Evolutionary conservation across 495 filamentous ascomycete species (phyloP), one percentile per base, ranked within the genome.

Genomic region (Tuber brumale): DNA sequence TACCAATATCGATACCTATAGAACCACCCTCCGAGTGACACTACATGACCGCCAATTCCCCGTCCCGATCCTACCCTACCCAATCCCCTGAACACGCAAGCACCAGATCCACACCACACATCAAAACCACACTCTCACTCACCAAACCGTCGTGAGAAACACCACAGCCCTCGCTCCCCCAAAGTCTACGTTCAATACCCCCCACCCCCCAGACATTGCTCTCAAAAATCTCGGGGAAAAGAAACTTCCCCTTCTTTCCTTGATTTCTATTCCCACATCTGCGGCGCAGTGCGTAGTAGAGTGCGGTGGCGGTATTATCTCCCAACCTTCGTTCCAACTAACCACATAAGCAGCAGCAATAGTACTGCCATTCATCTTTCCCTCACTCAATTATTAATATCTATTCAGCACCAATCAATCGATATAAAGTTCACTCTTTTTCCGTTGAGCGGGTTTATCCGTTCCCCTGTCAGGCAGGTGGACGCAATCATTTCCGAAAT

Each of bases 281-380:
- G n/a, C n/a, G 12, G 51, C 14, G 51, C 51, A 61, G 51, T 16
- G n/a, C 27, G 12, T 14, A 27, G 51, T 6, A 27, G 1, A 61
- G 48, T n/a, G 21, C 2, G 10, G 8, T 51, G 10, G 0, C 48
- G 23, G 48, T n/a, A 51, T 23, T n/a, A 3, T n/a, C 48, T 51
- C 51, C n/a, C 51, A 61, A 61, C 51, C 27, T 61, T 61, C 51
- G 27, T 61, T 61, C 51, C n/a, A 61, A 31, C 51, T n/a, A 61
- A 31, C 51, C 48, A 23, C 48, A 51, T 2, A 1, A 23, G 48
- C 48, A 51, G 48, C 51, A 16, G 51, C 9, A 31, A 31, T 61
- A 61, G 5, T 16, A 16, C 51, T 61, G n/a, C 51, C 51, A 31
- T 61, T 31, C n/a, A 14, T 16, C 31, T 31, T 21, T 12, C 48